Evolutionary conservation across 371 early-diverging fungal genomes (phyloP), one percentile per base, ranked within the genome.

Genomic region (Spiromyces aspiralis): DNA sequence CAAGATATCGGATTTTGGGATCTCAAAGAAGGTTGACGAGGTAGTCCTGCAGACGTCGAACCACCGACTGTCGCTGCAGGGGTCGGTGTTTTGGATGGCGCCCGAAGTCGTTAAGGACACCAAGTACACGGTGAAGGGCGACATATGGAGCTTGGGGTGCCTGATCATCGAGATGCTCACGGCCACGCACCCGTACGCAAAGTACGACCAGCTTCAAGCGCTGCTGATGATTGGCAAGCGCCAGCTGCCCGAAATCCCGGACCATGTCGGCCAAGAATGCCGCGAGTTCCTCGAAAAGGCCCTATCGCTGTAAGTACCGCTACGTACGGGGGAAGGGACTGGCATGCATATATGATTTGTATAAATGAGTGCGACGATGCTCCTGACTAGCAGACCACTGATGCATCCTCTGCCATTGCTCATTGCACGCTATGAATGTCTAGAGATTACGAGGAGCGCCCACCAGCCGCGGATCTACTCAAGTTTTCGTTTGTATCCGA

Each of bases 1-100:
- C 45, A 98, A 97, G 72, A 96, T 99, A 27, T 84, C 94, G 1
- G 99, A 99, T 67, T 99, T 99, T 80, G 99, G 99, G 13, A 87
- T 98, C 28, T 90, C 97, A 2, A 97, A 98, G 68, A 90, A 91
- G 59, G 78, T 87, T 13, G 84, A 84, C 60, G 85, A 82, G 63
- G 77, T 75, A 63, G 75, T 69, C 66, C 61, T 45, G 10, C 35
- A 35, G 16, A 49, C 48, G 1, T 44, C 62, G 46, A 65, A 60
- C 27, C 59, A 71, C 44, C 68, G 88, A 27, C 79, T 85, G 47
- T 90, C 92, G 45, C 69, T 97, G 72, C 95, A 98, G 51, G 99
- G 99, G 2, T 95, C 98, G 24, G 92, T 95, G 72, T 95, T 86
- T 64, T 93, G 92, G 88, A 92, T 96, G 90, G 96, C 95, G 6